Base-by-base conservation (phyloP, 306 rosid species). In the Trifolium subterraneum region DNA sequence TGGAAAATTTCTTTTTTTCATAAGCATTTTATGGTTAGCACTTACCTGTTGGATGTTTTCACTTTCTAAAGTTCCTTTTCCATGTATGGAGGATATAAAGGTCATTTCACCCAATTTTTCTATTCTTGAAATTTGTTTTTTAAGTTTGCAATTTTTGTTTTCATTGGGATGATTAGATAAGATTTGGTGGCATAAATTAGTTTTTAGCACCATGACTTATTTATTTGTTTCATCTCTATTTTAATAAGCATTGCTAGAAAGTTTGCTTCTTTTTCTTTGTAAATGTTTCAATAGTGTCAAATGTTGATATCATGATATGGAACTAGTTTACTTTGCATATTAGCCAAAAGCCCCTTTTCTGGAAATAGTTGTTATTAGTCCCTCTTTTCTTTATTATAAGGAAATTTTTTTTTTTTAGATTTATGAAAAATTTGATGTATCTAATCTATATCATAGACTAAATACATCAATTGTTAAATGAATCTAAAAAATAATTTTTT, bases 221-320 rank as follows among this genome's bases (percentile, higher is more conserved):
- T 39, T 48, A 15, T 67, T 52, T 48, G 36, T 33, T 71, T 25
- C 29, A 10, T 19, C 3, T 78, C 64, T 8, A 9, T 52, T 19
- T 54, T 29, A 20, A 54, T 19, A 19, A 52, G 27, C 11, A 64
- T 52, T 39, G 68, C 44, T 3, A 45, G 29, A 67, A 71, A 55
- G 68, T 68, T 45, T 23, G 38, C 38, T 7, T 35, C 5, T 41
- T 60, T 70, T 54, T 20, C 48, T 42, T 8, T 51, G 4, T 19
- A 18, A 52, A 19, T 44, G 15, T 44, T 76, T 71, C 52, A 51
- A 52, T 29, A 47, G 7, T 36, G 39, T 47, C 80, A 61, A 76
- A 38, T n/a, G 19, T 23, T 10, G 60, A 63, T 25, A 25, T 25
- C 27, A 25, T 25, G 27, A 25, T n/a, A 14, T 47, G 44, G 8